A percentile compares a stretch with the other conserved stretches of the same genome.
These are phyloP conservation scores for Lomentospora prolificans DNA, from an alignment of 2,329 filamentous ascomycete species.

Conservation along the genomic window DNA sequence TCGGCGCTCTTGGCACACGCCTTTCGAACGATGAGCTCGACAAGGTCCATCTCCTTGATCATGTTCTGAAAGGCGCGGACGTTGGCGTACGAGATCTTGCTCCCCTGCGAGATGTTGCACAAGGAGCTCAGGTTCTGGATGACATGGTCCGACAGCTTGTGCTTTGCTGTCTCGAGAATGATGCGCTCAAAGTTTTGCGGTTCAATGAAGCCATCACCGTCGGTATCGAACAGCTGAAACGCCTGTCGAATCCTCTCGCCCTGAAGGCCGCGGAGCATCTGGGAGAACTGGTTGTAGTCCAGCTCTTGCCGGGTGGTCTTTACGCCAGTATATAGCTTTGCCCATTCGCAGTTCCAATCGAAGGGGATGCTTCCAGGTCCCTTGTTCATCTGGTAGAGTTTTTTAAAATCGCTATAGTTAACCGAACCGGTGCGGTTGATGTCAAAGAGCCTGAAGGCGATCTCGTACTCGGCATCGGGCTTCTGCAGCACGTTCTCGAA, in stretches of 20 bases:
- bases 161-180: conserved; percentile 81
- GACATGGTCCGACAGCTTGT: conserved; percentile 96
- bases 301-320: conserved; percentile 82
- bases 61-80: conserved; percentile 97
- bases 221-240: conserved; percentile 83
- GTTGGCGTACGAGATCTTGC: conserved; percentile 95
- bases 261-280: conserved; percentile 94
- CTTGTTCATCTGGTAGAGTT: conserved; percentile 81
- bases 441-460: conserved; percentile 95
- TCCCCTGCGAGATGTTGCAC: conserved; percentile 86
- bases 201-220: conserved; percentile 89
- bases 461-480: conserved; percentile 96
- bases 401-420: conserved; percentile 81
- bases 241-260: conserved; percentile 93
- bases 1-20: conserved; percentile 75
- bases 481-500: conserved; percentile 93
- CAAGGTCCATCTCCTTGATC: conserved; percentile 94
- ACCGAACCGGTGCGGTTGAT: conserved; percentile 73
- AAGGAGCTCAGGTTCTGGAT: conserved; percentile 83
- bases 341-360: conserved; percentile 97
- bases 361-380: conserved; percentile 79
- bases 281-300: conserved; percentile 93
- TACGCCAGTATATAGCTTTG: conserved; percentile 82
- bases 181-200: conserved; percentile 95
- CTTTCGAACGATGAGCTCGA: conserved; percentile 84